Base-by-base conservation (phyloP, 1,284 basidiomycete genomes). In the Austroboletus novae-zelandiae region DNA sequence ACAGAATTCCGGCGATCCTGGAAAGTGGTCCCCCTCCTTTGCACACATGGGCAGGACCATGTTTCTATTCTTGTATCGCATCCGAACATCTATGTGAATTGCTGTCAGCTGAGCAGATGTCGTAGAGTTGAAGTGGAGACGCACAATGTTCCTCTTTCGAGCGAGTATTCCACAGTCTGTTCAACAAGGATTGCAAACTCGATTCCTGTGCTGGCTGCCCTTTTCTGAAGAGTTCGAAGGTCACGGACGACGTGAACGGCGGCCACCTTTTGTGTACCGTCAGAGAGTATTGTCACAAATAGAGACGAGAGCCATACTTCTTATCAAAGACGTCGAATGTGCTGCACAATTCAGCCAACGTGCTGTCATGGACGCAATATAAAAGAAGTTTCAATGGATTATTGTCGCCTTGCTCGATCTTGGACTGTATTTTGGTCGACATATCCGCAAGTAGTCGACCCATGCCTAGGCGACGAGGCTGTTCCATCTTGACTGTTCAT, bases 281-380 rank as follows among this genome's bases (percentile, higher is more conserved):
- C 13, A 36, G 42, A 5, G 11, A 6, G 43, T 9, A 40, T 39
- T 30, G 17, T 14, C 4, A 48, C 15, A 2, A 40, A 30, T 14
- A 5, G 9, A 17, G 7, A 4, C 31, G 14, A 39, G 15, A 43
- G 32, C 18, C 74, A 34, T 59, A 89, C 81, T 78, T 79, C 5
- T 88, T 78, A 58, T 92, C 87, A 65, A 84, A 92, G 3, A 84
- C 83, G 56, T 90, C 89, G 3, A 93, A 71, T 2, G 88, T 86
- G 20, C 75, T 73, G 40, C 80, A 77, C 40, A 91, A 58, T 0
- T 78, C 88, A 1, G 89, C 88, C 14, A 93, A 67, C 1, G 82
- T 80, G 1, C 89, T 88, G 63, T 93, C 91, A 62, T 93, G 89
- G 51, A 88, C 86, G 52, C 76, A 78, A 57, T 87, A 81, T 8